phyloP scores from a whole-genome alignment of 768 basidiomycete species.

The Phaeotremella skinneri region DNA sequence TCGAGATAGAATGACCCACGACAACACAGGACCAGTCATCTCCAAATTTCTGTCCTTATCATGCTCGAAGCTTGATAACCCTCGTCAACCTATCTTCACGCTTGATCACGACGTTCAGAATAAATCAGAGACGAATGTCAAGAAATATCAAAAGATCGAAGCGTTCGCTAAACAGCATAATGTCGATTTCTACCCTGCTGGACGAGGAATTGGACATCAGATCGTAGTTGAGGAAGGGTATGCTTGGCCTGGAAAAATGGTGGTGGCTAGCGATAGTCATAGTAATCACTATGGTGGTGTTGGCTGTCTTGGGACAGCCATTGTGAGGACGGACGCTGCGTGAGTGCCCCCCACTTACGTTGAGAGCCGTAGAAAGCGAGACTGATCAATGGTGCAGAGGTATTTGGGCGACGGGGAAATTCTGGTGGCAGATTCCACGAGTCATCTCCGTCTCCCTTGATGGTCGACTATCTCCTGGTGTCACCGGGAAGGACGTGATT shows the following conservation, averaged over 20 bases:
- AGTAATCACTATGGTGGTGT: slow-evolving; percentile 99
- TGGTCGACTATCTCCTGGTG: slow-evolving; percentile 77
- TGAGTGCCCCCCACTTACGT: slow-evolving; percentile 16
- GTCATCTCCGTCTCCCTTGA: slow-evolving; percentile 92
- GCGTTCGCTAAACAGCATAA: slow-evolving; percentile 77
- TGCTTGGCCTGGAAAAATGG: slow-evolving; percentile 91
- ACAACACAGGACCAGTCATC: slow-evolving; percentile 97
- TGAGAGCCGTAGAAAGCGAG: too few relatives aligned
- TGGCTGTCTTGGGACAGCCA: slow-evolving; percentile 93
- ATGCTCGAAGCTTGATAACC: slow-evolving; percentile 75
- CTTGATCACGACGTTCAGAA: slow-evolving; percentile 99
- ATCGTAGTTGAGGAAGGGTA: slow-evolving; percentile 97
- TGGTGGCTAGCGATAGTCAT: slow-evolving; percentile 93
- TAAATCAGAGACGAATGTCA: slow-evolving; percentile 79
- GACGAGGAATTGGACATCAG: slow-evolving; percentile 96
- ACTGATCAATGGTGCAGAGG: too few relatives aligned
- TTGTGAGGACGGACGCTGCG: slow-evolving; percentile 67
- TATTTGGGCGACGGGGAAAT: slow-evolving; percentile 97
- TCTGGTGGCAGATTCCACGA: slow-evolving; percentile 99
- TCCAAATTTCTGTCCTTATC: slow-evolving; percentile 96
- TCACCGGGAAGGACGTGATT: slow-evolving; percentile 97
- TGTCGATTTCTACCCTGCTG: slow-evolving; percentile 95
- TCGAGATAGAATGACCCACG: slow-evolving; percentile 55
- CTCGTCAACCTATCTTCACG: slow-evolving; percentile 86
- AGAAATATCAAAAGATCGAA: slow-evolving; percentile 90